Evolutionary conservation across 1,284 basidiomycete species (phyloP).

Genomic region (Rhodotorula sp.): DNA sequence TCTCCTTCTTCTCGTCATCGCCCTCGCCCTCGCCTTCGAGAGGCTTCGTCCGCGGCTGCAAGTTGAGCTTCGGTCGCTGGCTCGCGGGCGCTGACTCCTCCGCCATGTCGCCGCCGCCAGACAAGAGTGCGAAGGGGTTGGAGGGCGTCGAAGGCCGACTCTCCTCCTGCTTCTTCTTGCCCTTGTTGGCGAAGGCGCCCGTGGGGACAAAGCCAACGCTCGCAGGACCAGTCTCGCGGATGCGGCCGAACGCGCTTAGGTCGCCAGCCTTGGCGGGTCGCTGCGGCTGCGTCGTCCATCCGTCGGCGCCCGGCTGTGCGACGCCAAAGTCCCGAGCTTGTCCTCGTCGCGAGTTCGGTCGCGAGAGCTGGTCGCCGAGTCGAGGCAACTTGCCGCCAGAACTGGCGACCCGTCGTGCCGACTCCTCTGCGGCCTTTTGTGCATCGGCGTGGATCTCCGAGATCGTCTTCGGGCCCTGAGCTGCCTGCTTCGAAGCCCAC

Average conservation of each 20-base stretch:
- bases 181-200: constrained; percentile 37
- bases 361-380: constrained; percentile 59
- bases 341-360: constrained; percentile 84
- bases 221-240: constrained; percentile 47
- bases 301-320: constrained; percentile 58
- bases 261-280: constrained; percentile 75
- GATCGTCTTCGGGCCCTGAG: constrained; percentile 80
- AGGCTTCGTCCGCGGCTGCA: constrained; percentile 62
- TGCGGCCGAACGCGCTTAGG: constrained; percentile 81
- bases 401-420: constrained; percentile 54
- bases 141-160: constrained; percentile 30
- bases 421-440: constrained; percentile 71
- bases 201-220: constrained; percentile 33
- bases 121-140: constrained; percentile 42
- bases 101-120: constrained; percentile 17
- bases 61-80: constrained; percentile 61
- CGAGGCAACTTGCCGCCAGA: constrained; percentile 50
- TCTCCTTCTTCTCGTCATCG: constrained; percentile 49
- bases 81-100: constrained; percentile 53
- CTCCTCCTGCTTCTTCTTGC: constrained; percentile 34
- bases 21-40: constrained; percentile 49
- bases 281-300: constrained; percentile 69
- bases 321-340: constrained; percentile 60
- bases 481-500: constrained; percentile 72
- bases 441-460: constrained; percentile 82